Base-by-base conservation (phyloP, 495 filamentous ascomycete species). In the Viridothelium virens region DNA sequence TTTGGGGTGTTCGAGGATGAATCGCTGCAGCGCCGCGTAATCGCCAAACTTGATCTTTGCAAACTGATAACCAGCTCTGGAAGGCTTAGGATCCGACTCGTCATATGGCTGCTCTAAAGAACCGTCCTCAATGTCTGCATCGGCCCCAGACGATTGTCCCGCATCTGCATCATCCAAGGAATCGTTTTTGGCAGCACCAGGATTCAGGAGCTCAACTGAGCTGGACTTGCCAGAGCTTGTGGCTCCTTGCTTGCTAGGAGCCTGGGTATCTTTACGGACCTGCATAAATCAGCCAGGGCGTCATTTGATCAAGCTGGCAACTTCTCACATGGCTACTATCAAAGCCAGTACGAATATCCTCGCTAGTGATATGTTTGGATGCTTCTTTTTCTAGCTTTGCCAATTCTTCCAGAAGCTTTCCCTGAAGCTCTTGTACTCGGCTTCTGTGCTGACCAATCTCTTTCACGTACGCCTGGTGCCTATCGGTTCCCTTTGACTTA, bases 331-430 rank as follows among this genome's bases (percentile, higher is more conserved):
- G 80, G 2, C 91, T 91, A 70, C 83, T 88, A 74, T 94, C 86
- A 74, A 98, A 98, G 11, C 94, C 94, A 4, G 87, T 91, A 73
- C 96, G 91, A 67, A 96, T 85, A 68, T 82, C 77, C 70, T 97
- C 95, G 71, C 91, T 97, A 2, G 94, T 98, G 69, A 98, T 98
- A 76, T 98, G 96, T 68, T 83, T 82, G 53, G 81, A 76, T 73
- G 97, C 92, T 65, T 94, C 91, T 77, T 87, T 89, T 79, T 97
- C 92, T 25, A 98, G 78, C 75, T 91, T 83, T 6, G 81, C 88
- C 63, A 97, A 80, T 78, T 89, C 91, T 65, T 77, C 76, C 41
- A 84, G 67, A 61, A 97, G 77, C 69, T 96, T 82, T 63, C 81
- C 82, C 73, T 97, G 91, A 66, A 97, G 79, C 11, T 81, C 85